Evolutionary conservation across 1,139 yeast genomes (phyloP), one percentile per base, ranked within the genome.

Genomic region (Hemisphaericaspora xylofermentans): DNA sequence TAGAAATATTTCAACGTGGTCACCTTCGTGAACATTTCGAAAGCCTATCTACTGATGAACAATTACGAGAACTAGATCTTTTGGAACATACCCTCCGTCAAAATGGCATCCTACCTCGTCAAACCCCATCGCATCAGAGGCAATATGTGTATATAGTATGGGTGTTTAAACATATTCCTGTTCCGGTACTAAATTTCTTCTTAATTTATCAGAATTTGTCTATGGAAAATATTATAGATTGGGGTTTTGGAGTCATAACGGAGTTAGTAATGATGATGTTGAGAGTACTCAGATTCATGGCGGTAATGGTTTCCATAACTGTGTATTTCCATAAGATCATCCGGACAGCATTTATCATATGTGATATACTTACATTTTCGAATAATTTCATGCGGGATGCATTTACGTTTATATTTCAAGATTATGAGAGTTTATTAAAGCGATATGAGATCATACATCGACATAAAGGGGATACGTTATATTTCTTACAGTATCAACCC

Each of bases 321-420:
- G 36, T 49, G n/a, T 58, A 56, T 40, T 46, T 58, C 35, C 54
- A 48, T 30, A 43, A 48, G 10, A 30, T 54, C 8, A 37, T 59
- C 13, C 44, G 47, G 37, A 37, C 49, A 15, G 40, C 64, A 13
- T 52, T 61, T 36, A 44, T 52, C 31, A 61, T 60, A 42, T 65
- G 68, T 35, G 60, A 64, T 43, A 49, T 58, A 36, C 53, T 63
- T 18, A 64, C 73, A 3, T 66, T 57, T 45, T 63, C 70, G 2
- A 49, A 52, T 16, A 62, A 59, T 43, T 63, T 63, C 39, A 43
- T 64, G 21, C 36, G 49, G 26, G 73, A 68, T 45, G 47, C 60
- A 18, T 38, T 59, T 35, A 63, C 72, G 2, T 68, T 50, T 45
- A 33, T 59, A 3, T 38, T 62, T 14, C 49, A 63, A 19, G 51